Evolutionary conservation across 805 yeast genomes (phyloP).

Genomic region (Saturnispora diversa): DNA sequence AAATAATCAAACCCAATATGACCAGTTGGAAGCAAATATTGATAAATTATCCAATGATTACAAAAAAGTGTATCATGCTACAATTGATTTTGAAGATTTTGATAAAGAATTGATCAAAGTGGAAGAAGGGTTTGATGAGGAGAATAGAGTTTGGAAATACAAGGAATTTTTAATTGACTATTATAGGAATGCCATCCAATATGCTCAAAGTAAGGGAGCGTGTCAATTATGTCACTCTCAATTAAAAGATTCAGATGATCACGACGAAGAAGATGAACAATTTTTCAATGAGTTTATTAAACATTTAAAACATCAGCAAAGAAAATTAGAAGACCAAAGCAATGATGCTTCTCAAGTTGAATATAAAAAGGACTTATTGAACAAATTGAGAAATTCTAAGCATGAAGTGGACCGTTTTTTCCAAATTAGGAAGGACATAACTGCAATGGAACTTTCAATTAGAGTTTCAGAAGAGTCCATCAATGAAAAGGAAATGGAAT

Average conservation of each 20-base stretch:
- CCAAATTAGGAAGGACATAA: constrained; percentile 26
- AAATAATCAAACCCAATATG: background rate
- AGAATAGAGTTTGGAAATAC: constrained; percentile 60
- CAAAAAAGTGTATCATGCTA: constrained; percentile 30
- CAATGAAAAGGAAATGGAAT: constrained; percentile 22
- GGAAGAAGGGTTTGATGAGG: constrained; percentile 53
- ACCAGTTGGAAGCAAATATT: too few species aligned
- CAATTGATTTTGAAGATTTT: constrained; percentile 38
- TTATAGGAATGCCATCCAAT: constrained; percentile 58
- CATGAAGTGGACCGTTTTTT: constrained; percentile 22
- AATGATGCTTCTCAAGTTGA: constrained; percentile 20
- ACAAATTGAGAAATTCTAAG: constrained; percentile 23
- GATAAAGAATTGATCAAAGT: constrained; percentile 43
- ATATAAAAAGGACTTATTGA: constrained; percentile 25
- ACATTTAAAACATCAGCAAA: constrained; percentile 20
- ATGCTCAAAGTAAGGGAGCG: constrained; percentile 47
- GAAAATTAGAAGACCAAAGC: constrained; percentile 17
- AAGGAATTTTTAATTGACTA: constrained; percentile 61
- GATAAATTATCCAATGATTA: constrained; percentile 6
- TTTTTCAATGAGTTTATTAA: constrained; percentile 18
- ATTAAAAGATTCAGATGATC: constrained; percentile 39
- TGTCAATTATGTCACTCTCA: constrained; percentile 70
- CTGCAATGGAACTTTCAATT: constrained; percentile 8
- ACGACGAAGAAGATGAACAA: constrained; percentile 11
- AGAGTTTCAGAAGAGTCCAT: constrained; percentile 2